Base-by-base conservation (phyloP, 225 moss, liverwort and hornwort species). In the Polytrichum formosum region DNA sequence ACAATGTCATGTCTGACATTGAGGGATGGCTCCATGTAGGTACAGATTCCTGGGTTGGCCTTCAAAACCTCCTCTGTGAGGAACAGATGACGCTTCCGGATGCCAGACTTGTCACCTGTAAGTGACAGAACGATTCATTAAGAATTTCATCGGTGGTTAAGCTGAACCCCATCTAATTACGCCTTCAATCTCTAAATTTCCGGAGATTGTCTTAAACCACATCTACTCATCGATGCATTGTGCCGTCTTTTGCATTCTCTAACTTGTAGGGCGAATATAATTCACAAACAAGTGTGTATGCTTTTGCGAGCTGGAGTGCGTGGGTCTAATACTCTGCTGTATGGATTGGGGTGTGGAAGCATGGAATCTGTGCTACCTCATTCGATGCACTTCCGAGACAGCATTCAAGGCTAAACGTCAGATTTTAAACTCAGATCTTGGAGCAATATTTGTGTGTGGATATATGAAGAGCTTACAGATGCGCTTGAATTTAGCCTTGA, bases 401-500 rank as follows among this genome's bases (percentile, higher is more conserved):
- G 6, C 5, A 56, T 56, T 5, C 20, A 19, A 56, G 20, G 56
- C 0, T 5, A 56, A 56, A 56, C 6, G 19, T 21, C 6, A 56
- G 19, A 5, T 9, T n/a, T 5, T n/a, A 56, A 9, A 19, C 20
- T 56, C 56, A 29, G 6, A 28, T 9, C 35, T 9, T 35, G 35
- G 35, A 35, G 35, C 35, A 35, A 9, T 8, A 35, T 9, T 35
- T 35, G 35, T 35, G 35, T 35, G 35, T 35, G 64, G 53, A 65
- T 33, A 56, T 8, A 61, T 7, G 19, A 28, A 65, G 10, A 46
- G 1, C 74, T 79, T 73, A 88, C 90, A 90, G 65, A 90, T 90
- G 63, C 90, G 88, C 67, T 81, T 65, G 83, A 90, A 90, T 26
- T 88, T 90, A 67, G 77, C 71, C 79, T 90, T 90, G 53, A 90